Evolutionary conservation across 208 protist genomes (phyloP).

Genomic region (Crithidia mellificae): DNA sequence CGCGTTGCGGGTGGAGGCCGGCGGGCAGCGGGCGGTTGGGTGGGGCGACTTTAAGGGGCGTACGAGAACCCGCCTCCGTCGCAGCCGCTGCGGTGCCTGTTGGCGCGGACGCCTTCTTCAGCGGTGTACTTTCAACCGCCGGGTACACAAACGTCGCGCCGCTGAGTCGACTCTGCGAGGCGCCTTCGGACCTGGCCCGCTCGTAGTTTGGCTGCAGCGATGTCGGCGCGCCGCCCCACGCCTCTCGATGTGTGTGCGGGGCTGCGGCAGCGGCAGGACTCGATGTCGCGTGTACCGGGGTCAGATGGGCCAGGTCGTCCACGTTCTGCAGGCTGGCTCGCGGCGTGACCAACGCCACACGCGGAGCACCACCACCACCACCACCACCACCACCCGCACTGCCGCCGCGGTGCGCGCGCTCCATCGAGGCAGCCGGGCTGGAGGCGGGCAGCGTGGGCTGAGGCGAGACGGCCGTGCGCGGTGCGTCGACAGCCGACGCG

Average conservation of each 20-base stretch:
- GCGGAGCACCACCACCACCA: not conserved
- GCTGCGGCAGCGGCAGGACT: not conserved
- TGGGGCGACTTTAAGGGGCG: not conserved
- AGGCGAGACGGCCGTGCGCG: not conserved
- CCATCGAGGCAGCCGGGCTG: not conserved
- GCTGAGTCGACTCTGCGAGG: not conserved
- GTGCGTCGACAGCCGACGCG: not conserved
- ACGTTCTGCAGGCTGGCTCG: constrained; percentile 10
- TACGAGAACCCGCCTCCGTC: not conserved
- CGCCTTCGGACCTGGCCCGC: not conserved
- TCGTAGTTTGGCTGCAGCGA: constrained; percentile 1
- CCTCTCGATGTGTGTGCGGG: not conserved
- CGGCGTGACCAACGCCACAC: not conserved
- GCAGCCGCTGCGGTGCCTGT: not conserved
- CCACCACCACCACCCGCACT: too few relatives aligned
- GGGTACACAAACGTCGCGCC: not conserved
- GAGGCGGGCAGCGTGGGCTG: not conserved
- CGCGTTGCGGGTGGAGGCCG: not conserved
- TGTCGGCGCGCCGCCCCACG: constrained; percentile 4
- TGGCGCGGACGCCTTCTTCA: not conserved
- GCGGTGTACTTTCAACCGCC: too few relatives aligned
- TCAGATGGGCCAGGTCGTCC: constrained; percentile 8
- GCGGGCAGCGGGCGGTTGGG: not conserved
- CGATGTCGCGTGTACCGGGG: not conserved
- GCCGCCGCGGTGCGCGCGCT: not conserved